These are phyloP conservation scores for Lentinula raphanica DNA, from an alignment of 768 basidiomycete species.

Conservation along the genomic window DNA sequence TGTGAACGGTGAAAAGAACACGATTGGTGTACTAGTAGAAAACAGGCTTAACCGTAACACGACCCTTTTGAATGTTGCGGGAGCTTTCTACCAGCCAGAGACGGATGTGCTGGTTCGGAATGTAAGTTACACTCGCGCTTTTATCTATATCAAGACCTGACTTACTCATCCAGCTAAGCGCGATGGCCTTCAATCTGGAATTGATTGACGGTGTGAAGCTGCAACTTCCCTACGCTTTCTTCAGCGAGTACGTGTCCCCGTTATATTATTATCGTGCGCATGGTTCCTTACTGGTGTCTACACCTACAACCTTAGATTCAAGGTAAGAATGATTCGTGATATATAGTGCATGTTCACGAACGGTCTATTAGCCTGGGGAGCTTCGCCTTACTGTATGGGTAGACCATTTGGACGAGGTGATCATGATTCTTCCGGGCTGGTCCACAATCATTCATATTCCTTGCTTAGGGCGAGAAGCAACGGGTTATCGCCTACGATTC, in stretches of 20 bases:
- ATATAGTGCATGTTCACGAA: conserved; percentile 1
- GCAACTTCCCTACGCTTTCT: conserved; percentile 65
- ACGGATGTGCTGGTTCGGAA: conserved; percentile 66
- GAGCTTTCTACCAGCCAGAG: conserved; percentile 63
- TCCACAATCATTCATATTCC: background rate
- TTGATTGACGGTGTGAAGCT: conserved; percentile 54
- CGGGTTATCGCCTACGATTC: conserved; percentile 72
- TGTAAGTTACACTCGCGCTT: conserved; percentile 32
- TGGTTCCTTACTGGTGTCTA: conserved; percentile 10
- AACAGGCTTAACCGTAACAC: conserved; percentile 73
- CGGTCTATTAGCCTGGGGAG: conserved; percentile 58
- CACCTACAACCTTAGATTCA: conserved; percentile 41
- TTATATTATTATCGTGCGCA: conserved; percentile 3
- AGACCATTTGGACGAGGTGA: conserved; percentile 62
- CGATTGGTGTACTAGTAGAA: conserved; percentile 59
- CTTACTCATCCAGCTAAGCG: conserved; percentile 44
- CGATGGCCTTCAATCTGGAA: conserved; percentile 44
- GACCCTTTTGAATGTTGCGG: conserved; percentile 59
- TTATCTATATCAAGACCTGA: background rate
- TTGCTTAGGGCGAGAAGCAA: conserved; percentile 44
- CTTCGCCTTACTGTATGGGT: conserved; percentile 70
- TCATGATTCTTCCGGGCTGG: conserved; percentile 14
- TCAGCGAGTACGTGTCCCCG: conserved; percentile 66
- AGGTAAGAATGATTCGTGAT: conserved; percentile 31
- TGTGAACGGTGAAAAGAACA: conserved; percentile 80